Conservation (phyloP, 176 grass and related monocot genomes). For the Oryza longistaminata region DNA sequence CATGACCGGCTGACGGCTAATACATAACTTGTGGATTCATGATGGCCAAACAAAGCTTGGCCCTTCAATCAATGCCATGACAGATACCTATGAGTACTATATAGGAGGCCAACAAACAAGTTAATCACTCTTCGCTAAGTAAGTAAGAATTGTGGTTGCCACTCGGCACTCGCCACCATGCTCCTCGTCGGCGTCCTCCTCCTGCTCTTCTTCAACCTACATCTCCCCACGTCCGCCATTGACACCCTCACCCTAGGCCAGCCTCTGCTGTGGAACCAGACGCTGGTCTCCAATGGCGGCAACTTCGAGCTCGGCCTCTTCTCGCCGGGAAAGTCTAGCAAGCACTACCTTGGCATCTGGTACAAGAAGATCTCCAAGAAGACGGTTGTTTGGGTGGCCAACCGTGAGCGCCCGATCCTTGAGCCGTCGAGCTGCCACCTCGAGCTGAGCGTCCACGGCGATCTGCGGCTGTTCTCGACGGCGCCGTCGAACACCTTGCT, state of each 20-base stretch:
- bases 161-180: slow-evolving; percentile 19
- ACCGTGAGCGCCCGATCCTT: slow-evolving; percentile 47
- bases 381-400: slow-evolving; percentile 61
- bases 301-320: slow-evolving; percentile 71
- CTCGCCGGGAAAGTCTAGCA: slow-evolving; percentile 46
- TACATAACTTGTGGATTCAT: neutral
- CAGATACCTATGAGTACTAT: neutral
- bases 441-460: slow-evolving; percentile 42
- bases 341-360: slow-evolving; percentile 63
- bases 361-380: slow-evolving; percentile 55
- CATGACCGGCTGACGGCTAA: neutral
- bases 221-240: slow-evolving; percentile 9
- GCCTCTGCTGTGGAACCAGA: slow-evolving; percentile 55
- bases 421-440: slow-evolving; percentile 43
- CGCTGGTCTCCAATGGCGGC: slow-evolving; percentile 51
- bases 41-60: neutral
- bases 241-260: slow-evolving; percentile 51
- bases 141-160: too few species aligned
- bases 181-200: slow-evolving; percentile 16
- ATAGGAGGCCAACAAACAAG: neutral
- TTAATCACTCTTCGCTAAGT: neutral
- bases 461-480: slow-evolving; percentile 40
- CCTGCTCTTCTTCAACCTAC: slow-evolving; percentile 25
- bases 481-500: slow-evolving; percentile 16
- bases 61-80: neutral